A percentile compares a stretch with the other conserved stretches of the same genome.
These are phyloP conservation scores for Didymella exigua DNA, from an alignment of 2,329 filamentous ascomycete species.

Conservation along the genomic window DNA sequence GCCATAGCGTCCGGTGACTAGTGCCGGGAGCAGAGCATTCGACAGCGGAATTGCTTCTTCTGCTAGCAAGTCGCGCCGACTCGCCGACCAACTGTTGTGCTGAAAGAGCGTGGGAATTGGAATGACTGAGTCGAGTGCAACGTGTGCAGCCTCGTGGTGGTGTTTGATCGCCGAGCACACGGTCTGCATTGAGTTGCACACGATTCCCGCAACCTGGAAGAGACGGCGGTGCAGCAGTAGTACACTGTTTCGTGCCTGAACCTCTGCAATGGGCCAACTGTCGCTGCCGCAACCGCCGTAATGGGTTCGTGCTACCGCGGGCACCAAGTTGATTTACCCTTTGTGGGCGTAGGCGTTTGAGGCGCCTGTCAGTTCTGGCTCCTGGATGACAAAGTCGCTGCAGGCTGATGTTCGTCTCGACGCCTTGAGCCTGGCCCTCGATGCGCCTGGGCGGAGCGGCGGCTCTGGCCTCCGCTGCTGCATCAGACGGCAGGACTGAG, in stretches of 20 bases:
- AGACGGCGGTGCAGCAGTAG: slow-evolving; percentile 19
- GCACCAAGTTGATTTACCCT: slow-evolving; percentile 16
- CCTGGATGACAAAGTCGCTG: slow-evolving; percentile 17
- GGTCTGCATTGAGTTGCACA: slow-evolving; percentile 19
- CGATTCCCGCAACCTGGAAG: slow-evolving; percentile 20
- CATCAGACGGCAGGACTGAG: background rate
- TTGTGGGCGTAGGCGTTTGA: slow-evolving; percentile 18
- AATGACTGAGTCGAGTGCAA: slow-evolving; percentile 14
- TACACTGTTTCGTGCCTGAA: slow-evolving; percentile 14
- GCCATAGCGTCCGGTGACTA: slow-evolving; percentile 13
- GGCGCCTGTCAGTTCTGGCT: slow-evolving; percentile 29
- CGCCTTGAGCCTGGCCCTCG: slow-evolving; percentile 3
- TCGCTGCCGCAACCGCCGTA: slow-evolving; percentile 20
- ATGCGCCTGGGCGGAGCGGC: slow-evolving; percentile 24
- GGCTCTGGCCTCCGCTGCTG: slow-evolving; percentile 18
- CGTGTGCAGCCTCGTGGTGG: slow-evolving; percentile 23
- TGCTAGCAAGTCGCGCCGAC: slow-evolving; percentile 1
- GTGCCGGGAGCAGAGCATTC: slow-evolving; percentile 4
- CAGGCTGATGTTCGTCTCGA: slow-evolving; percentile 5
- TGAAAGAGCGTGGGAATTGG: background rate
- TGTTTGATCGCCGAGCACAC: slow-evolving; percentile 32
- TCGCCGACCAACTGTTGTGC: slow-evolving; percentile 11
- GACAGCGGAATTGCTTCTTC: slow-evolving; percentile 18
- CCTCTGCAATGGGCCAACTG: slow-evolving; percentile 19
- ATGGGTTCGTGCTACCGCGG: slow-evolving; percentile 22